Conservation (phyloP, 164 flowering plant genomes). For the Umbilicus rupestris region DNA sequence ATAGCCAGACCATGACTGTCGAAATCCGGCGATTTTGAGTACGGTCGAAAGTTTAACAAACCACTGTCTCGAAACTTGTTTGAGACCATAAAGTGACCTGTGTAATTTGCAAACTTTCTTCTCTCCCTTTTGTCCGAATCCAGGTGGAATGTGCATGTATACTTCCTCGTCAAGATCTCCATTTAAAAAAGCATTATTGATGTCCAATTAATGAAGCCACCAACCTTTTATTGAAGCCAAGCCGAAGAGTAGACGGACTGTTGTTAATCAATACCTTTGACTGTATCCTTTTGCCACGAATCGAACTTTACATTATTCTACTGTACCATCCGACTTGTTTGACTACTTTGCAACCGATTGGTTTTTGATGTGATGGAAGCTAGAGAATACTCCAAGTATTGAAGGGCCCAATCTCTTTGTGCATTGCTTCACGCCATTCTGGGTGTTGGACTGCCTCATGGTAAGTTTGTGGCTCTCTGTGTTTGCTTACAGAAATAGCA, state of each 20-base stretch:
- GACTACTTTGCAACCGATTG: not conserved
- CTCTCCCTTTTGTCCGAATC: not conserved
- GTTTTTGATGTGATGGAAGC: not conserved
- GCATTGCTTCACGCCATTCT: constrained; percentile 1
- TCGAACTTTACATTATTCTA: not conserved
- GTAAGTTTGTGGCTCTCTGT: not conserved
- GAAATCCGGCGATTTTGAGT: not conserved
- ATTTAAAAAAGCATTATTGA: constrained; percentile 2
- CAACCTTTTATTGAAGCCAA: not conserved
- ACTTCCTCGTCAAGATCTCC: too few species aligned
- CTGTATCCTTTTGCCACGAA: too few species aligned
- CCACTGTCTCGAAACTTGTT: too few species aligned
- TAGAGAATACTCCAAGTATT: not conserved
- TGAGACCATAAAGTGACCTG: too few species aligned
- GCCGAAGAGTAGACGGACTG: not conserved
- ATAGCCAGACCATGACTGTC: not conserved
- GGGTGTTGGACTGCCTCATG: not conserved
- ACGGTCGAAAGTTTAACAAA: too few species aligned
- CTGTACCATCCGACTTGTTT: not conserved
- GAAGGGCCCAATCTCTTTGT: not conserved
- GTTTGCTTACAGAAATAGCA: not conserved
- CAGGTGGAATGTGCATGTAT: not conserved
- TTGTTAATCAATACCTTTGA: not conserved
- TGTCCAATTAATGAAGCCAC: not conserved
- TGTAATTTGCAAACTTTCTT: not conserved